Base-by-base conservation (phyloP, 305 asterid genomes). In the Fraxinus latifolia region DNA sequence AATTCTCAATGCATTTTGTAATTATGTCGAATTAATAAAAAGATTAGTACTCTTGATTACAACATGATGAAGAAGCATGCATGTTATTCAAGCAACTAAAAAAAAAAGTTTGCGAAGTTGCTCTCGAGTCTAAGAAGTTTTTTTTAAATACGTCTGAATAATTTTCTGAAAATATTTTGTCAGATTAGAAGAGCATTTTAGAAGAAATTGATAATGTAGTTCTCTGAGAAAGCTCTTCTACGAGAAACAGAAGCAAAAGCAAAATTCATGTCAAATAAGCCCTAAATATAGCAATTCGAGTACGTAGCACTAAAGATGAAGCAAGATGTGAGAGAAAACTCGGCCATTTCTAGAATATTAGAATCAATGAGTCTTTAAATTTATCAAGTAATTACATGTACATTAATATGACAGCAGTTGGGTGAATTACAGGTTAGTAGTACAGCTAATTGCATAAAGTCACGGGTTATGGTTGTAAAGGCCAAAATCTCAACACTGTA, bases 381-480 rank as follows among this genome's bases (percentile, higher is more conserved):
- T 29, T 29, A 0, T 31, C 72, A 25, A 70, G 19, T 31, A 70
- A 29, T 27, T 67, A 9, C 37, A 12, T 31, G 33, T 14, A 31
- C 75, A 70, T 70, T 70, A 70, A 70, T 70, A 70, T 8, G 23
- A 31, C 75, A 70, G 75, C 42, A 70, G 75, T 70, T 70, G 75
- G 75, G 39, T 70, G 75, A 70, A 29, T 67, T 31, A 31, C 75
- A 70, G 75, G 75, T 70, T 70, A 14, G 11, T 70, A 29, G 42
- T 70, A 23, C 75, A 31, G 75, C 75, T 70, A 70, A 70, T 70
- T 31, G 75, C 39, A 70, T 3, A 14, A 70, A 23, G 21, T 70
- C 75, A 70, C 75, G 75, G 75, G 75, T 60, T 60, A 60, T 60
- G 29, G 70, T 60, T 60, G 70, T 60, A 60, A 60, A 60, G 70